A percentile compares a stretch with the other conserved stretches of the same genome.
Evolutionary conservation across 129 eudicot genomes (phyloP).

Genomic region (Pittosporum tobira): DNA sequence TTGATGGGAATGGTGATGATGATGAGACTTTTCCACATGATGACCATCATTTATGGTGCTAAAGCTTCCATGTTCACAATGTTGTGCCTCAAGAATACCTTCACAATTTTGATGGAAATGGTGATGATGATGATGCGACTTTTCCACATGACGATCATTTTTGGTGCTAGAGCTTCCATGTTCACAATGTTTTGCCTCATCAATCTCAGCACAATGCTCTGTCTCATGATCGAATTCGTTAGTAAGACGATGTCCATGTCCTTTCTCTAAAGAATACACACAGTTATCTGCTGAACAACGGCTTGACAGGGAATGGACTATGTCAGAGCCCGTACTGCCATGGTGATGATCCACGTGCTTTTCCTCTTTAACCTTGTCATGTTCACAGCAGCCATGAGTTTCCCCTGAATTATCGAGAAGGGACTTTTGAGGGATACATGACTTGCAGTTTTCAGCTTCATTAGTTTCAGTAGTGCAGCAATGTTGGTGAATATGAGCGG

Average conservation of each 20-base stretch:
- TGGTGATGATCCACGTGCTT: constrained; percentile 9
- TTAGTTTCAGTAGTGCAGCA: constrained; percentile 19
- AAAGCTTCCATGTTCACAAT: constrained; percentile 10
- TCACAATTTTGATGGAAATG: no score
- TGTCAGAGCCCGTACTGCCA: no score
- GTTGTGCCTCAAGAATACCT: constrained; percentile 2
- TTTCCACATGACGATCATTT: constrained; percentile 13
- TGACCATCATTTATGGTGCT: neutral
- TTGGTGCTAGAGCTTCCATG: constrained; percentile 1
- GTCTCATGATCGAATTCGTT: constrained; percentile 8
- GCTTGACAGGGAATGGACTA: no score
- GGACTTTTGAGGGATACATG: neutral
- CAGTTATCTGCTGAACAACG: neutral
- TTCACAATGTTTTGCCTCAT: constrained; percentile 12
- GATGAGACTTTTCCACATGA: constrained; percentile 12
- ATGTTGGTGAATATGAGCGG: constrained; percentile 4
- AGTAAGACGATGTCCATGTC: constrained; percentile 10
- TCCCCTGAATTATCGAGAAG: no score
- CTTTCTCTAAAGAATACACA: constrained; percentile 4
- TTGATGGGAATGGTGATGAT: constrained; percentile 23
- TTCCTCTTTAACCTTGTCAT: constrained; percentile 3
- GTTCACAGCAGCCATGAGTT: neutral
- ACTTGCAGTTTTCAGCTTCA: constrained; percentile 9
- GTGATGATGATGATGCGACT: constrained; percentile 16
- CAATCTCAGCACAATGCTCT: neutral